Evolutionary conservation across 129 eudicot species (phyloP).

Genomic region (Gnaphalium uliginosum): DNA sequence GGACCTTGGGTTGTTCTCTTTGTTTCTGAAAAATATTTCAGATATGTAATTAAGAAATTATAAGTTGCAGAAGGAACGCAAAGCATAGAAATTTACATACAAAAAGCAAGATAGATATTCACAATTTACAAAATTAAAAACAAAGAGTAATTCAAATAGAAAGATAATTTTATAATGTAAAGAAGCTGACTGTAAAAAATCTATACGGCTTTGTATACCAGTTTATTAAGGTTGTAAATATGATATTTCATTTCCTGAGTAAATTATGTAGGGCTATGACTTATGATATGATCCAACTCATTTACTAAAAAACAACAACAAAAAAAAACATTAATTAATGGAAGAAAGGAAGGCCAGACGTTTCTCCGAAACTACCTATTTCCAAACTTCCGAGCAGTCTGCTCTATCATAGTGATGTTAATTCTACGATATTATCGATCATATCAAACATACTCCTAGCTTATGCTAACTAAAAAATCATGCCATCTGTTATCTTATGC

Average conservation of each 20-base stretch:
- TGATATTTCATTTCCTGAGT: no score
- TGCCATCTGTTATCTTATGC: no score
- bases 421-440: background rate
- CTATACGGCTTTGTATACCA: background rate
- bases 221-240: background rate
- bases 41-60: background rate
- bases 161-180: background rate
- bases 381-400: background rate
- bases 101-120: background rate
- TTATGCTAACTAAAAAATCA: background rate
- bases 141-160: background rate
- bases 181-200: no score
- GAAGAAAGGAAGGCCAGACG: background rate
- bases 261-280: no score
- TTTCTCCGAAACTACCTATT: background rate
- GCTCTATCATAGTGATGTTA: background rate
- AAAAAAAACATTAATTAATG: no score
- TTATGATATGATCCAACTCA: no score
- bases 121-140: background rate
- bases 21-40: conserved; percentile 48
- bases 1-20: conserved; percentile 70
- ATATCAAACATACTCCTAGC: background rate
- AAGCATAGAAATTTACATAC: background rate
- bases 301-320: no score
- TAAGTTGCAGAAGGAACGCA: conserved; percentile 10